Evolutionary conservation across 1,139 yeast genomes (phyloP).

Genomic region (Diutina neorugosa): DNA sequence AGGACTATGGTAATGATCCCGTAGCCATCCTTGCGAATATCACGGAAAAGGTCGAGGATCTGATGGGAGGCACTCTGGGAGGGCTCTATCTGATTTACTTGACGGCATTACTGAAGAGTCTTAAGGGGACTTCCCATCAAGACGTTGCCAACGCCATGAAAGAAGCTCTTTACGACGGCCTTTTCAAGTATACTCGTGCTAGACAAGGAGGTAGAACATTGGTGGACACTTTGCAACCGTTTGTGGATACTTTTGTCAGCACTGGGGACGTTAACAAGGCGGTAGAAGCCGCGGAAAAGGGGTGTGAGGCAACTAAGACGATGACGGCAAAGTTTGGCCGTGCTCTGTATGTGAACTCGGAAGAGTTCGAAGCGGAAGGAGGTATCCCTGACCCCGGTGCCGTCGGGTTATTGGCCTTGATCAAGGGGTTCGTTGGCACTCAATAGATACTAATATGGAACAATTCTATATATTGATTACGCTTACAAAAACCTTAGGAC

Average conservation of each 20-base stretch:
- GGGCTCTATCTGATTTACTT: conserved; percentile 81
- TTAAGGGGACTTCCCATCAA: conserved; percentile 22
- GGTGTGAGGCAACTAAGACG: conserved; percentile 64
- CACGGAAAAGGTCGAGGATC: conserved; percentile 64
- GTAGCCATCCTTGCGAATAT: conserved; percentile 37
- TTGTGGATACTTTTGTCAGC: conserved; percentile 47
- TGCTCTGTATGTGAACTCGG: conserved; percentile 74
- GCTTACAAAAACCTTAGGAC: no score
- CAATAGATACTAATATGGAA: background rate
- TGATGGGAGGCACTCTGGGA: conserved; percentile 97
- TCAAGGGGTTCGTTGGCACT: background rate
- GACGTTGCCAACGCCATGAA: conserved; percentile 14
- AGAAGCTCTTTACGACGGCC: conserved; percentile 43
- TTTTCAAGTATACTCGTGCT: conserved; percentile 78
- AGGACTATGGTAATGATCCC: conserved; percentile 21
- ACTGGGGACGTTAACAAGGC: conserved; percentile 47
- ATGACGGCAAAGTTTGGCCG: conserved; percentile 84
- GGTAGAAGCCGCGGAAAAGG: conserved; percentile 54
- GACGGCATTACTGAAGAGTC: conserved; percentile 41
- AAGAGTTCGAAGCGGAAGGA: conserved; percentile 38
- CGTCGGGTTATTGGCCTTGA: conserved; percentile 55
- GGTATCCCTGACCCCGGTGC: conserved; percentile 94
- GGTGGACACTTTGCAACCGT: conserved; percentile 81
- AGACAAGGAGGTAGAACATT: conserved; percentile 84
- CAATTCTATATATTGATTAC: no score